A percentile compares a stretch with the other conserved stretches of the same genome.
Conservation (phyloP, 129 eudicot genomes). For the Pittosporum tobira region DNA sequence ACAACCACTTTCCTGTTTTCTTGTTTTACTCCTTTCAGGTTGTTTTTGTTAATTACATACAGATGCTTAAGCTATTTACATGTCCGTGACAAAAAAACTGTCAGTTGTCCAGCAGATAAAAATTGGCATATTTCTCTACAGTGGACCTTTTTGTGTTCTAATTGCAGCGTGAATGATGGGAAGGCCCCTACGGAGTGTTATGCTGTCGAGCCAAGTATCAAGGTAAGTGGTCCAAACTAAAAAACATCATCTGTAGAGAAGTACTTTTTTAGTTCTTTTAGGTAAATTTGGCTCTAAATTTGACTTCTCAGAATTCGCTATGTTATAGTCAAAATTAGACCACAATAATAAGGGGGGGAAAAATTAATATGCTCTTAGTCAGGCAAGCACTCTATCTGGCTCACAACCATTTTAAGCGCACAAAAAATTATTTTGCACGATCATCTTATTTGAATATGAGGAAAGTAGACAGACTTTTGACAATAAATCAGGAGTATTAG, state of each 20-base stretch:
- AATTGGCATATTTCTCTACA: neutral
- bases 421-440: neutral
- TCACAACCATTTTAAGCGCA: neutral
- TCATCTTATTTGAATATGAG: neutral
- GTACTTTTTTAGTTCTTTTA: neutral
- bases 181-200: slow-evolving; percentile 20
- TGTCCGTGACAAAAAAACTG: neutral
- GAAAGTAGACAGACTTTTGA: neutral
- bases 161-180: neutral
- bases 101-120: neutral
- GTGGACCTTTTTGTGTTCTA: neutral
- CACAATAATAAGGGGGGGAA: slow-evolving; percentile 1
- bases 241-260: neutral
- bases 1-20: neutral
- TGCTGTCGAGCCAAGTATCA: slow-evolving; percentile 3
- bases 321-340: slow-evolving; percentile 1
- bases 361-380: no score
- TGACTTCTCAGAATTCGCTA: neutral
- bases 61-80: neutral
- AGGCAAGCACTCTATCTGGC: neutral
- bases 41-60: neutral
- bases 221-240: slow-evolving; percentile 4
- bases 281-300: neutral
- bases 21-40: neutral
- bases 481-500: neutral